phyloP scores from a whole-genome alignment of 2,329 filamentous ascomycete species.

The Colletotrichum orchidophilum region DNA sequence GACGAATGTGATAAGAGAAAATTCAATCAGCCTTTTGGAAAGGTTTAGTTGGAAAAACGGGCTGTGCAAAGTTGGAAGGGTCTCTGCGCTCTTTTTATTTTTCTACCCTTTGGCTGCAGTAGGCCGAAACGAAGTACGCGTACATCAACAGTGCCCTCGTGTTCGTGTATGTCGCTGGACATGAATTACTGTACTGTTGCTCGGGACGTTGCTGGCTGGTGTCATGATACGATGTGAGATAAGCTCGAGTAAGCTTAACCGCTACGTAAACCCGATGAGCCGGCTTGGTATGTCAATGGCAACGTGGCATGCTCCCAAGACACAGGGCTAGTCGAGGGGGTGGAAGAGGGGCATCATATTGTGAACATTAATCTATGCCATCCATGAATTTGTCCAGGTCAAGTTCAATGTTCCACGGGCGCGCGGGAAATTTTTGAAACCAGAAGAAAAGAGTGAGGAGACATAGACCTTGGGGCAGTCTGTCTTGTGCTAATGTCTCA shows the following conservation, averaged over 20 bases:
- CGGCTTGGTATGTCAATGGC: not conserved
- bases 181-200: not conserved
- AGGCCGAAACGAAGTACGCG: conserved; percentile 23
- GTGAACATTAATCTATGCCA: no score
- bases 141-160: conserved; percentile 15
- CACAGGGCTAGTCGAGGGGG: not conserved
- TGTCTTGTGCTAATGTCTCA: not conserved
- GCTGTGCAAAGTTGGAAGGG: not conserved
- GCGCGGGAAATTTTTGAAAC: not conserved
- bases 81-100: not conserved
- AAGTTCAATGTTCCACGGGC: not conserved
- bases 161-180: not conserved
- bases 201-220: not conserved
- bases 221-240: not conserved
- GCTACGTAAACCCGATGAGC: not conserved
- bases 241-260: not conserved
- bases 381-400: not conserved
- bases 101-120: conserved; percentile 8
- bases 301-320: not conserved
- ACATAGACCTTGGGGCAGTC: not conserved
- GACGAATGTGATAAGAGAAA: conserved; percentile 16
- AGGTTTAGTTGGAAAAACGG: not conserved
- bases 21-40: conserved; percentile 2
- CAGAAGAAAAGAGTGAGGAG: not conserved
- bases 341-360: no score